Conservation (phyloP, 441 rosid genomes). For the Hura crepitans region DNA sequence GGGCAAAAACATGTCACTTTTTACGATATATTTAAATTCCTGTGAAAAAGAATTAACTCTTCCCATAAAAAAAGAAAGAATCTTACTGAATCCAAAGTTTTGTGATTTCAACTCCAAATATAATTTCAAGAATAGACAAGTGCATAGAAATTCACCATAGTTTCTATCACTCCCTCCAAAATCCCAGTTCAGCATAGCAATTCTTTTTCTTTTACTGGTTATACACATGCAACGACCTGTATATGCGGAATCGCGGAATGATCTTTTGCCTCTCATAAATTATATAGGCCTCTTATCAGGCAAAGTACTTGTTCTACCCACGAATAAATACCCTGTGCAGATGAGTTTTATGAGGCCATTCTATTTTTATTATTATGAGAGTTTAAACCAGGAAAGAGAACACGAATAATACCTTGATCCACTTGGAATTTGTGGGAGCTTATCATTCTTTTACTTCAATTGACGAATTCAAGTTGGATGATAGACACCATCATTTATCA, state of each 20-base stretch:
- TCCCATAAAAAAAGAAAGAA: background rate
- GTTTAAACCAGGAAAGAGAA: background rate
- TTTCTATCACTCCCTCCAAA: background rate
- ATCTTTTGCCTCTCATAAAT: background rate
- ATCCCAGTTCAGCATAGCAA: background rate
- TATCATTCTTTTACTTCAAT: conserved; percentile 14
- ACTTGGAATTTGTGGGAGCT: background rate
- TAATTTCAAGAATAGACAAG: background rate
- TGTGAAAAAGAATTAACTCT: too few relatives aligned
- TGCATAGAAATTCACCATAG: background rate
- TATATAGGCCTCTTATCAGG: background rate
- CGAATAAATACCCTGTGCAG: background rate
- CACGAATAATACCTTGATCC: background rate
- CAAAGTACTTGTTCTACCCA: background rate
- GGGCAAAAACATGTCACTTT: background rate
- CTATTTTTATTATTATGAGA: background rate
- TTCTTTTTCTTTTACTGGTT: background rate
- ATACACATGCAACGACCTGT: background rate
- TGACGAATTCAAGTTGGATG: conserved; percentile 10
- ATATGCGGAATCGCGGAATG: background rate
- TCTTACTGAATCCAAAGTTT: background rate
- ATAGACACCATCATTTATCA: conserved; percentile 16
- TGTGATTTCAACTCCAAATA: background rate
- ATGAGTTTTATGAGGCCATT: background rate
- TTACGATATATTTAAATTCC: too few relatives aligned